Conservation (phyloP, 2,329 filamentous ascomycete species). For the Grosmannia huntii region DNA sequence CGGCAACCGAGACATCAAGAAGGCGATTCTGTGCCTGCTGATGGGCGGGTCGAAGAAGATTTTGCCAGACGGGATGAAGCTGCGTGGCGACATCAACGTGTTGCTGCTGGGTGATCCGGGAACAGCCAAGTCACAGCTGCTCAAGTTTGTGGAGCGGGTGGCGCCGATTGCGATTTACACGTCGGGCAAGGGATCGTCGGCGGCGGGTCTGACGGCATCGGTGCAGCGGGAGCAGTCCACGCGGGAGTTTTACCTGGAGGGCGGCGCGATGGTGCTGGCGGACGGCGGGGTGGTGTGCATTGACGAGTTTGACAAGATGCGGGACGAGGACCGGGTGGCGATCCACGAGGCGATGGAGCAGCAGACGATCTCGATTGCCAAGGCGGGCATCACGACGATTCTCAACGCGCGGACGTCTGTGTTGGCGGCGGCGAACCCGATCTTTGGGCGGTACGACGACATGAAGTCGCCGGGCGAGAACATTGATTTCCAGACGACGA, state of each 20-base stretch:
- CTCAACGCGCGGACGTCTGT: conserved; percentile 93
- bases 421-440: conserved; percentile 88
- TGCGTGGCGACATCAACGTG: conserved; percentile 96
- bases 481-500: conserved; percentile 98
- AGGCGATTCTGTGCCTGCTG: conserved; percentile 85
- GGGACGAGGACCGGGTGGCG: conserved; percentile 91
- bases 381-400: conserved; percentile 96
- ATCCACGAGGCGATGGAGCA: conserved; percentile 99
- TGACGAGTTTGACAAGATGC: conserved; percentile 99
- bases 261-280: conserved; percentile 94
- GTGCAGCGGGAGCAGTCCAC: conserved; percentile 88
- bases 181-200: conserved; percentile 94
- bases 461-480: conserved; percentile 97
- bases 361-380: conserved; percentile 97
- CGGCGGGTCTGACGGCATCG: conserved; percentile 91
- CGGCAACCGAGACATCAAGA: conserved; percentile 92
- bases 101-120: conserved; percentile 91
- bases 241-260: conserved; percentile 94
- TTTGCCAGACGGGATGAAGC: conserved; percentile 90
- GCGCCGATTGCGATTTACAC: conserved; percentile 97
- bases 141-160: conserved; percentile 96
- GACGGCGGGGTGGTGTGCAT: conserved; percentile 97
- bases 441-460: conserved; percentile 96
- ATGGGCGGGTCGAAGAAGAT: conserved; percentile 97
- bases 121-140: conserved; percentile 91